Evolutionary conservation across 2,329 filamentous ascomycete genomes (phyloP), one percentile per base, ranked within the genome.

Genomic region (Penicillium sp.): DNA sequence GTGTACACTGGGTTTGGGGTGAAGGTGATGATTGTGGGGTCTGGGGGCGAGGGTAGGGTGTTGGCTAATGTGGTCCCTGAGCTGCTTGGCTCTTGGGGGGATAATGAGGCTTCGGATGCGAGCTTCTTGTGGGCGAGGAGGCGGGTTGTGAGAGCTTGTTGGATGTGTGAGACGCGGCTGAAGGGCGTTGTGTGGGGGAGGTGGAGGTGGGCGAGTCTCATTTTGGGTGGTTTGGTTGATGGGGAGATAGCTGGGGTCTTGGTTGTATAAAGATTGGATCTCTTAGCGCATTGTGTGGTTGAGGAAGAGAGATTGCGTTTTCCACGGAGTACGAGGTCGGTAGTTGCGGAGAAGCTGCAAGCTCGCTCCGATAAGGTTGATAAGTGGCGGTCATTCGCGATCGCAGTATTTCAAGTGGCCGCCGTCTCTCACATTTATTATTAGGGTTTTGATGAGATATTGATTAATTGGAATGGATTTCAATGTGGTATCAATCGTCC

Each of bases 1-100:
- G 93, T 97, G 75, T 94, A 97, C 43, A 91, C 90, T 1, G 92
- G 91, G 32, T 81, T 76, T 44, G 91, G 89, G 50, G 90, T 86
- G 73, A 96, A 94, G 60, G 90, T 91, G 59, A 97, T 79, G 60
- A 97, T 79, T 30, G 84, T 85, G 26, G 91, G 89, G 13, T 79
- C 76, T 1, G 88, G 88, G 8, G 81, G 72, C 4, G 75, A 60
- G 1, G 71, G 61, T n/a, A 62, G 51, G 54, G 56, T 46, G 43
- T 66, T 63, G 23, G 58, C 34, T 9, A 48, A 14, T 10, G 48
- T 44, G 11, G 34, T 3, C 7, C 26, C 46, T 41, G 58, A 44
- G 7, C 51, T 44, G 32, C 38, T 47, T n/a, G 67, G 61, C 42
- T 66, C 62, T 45, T 62, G 56, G 30, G 65, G 64, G 48, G 55